Percentiles rank a stretch among this genome's conserved stretches.
Conservation (phyloP, 2,329 filamentous ascomycete genomes). For the Aspergillus sp. region DNA sequence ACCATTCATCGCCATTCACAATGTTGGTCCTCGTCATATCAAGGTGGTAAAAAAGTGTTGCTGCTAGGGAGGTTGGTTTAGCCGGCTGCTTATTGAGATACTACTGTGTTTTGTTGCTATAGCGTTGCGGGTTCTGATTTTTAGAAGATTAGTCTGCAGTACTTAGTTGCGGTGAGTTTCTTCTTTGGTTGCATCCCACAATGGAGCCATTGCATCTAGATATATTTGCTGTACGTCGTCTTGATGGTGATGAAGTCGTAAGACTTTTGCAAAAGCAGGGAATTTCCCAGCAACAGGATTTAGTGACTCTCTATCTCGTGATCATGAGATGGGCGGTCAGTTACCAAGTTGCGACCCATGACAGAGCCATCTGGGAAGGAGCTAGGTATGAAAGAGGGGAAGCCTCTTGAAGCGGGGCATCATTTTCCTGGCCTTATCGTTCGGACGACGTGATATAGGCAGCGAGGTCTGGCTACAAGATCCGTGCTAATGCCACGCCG, state of each 20-base stretch:
- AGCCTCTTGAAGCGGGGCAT: neutral
- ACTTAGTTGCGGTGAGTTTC: neutral
- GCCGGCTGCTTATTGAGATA: neutral
- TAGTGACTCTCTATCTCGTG: too few relatives aligned
- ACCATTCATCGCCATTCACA: neutral
- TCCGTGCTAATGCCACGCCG: conserved; percentile 1
- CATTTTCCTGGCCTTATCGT: neutral
- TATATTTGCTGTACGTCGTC: neutral
- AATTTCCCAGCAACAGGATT: neutral
- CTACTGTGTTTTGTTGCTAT: conserved; percentile 11
- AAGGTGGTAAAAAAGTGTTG: neutral
- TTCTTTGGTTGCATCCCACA: neutral
- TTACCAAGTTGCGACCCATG: too few relatives aligned
- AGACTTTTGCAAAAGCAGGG: neutral
- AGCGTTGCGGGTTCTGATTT: conserved; percentile 4
- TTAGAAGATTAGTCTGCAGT: neutral
- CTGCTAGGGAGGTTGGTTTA: neutral
- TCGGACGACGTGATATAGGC: neutral
- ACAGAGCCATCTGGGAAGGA: too few relatives aligned
- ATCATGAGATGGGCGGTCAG: too few relatives aligned
- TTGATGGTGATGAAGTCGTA: neutral
- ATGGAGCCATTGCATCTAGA: too few relatives aligned
- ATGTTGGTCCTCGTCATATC: neutral
- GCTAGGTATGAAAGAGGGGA: neutral
- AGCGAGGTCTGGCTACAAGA: neutral